phyloP scores from a whole-genome alignment of 1,139 yeast genomes.

The Debaryomyces sp. region DNA sequence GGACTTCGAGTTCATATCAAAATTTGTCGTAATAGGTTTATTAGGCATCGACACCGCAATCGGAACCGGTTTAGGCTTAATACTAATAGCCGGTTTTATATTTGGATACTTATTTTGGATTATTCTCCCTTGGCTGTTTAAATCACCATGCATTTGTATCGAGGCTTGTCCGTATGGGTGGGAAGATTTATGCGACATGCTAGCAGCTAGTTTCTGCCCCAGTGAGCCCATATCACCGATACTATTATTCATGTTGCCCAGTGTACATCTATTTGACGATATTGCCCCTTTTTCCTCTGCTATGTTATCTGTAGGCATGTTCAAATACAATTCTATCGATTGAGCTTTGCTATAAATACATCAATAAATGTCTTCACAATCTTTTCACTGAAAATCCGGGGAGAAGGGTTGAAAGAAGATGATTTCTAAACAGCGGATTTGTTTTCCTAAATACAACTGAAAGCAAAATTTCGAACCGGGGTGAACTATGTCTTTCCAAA shows the following conservation, averaged over 20 bases:
- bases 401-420: neutral
- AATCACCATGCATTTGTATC: neutral
- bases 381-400: conserved; percentile 2
- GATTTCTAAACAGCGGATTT: neutral
- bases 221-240: neutral
- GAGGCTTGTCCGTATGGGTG: neutral
- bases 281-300: neutral
- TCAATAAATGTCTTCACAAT: neutral
- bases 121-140: neutral
- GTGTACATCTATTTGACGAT: neutral
- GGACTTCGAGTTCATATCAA: conserved; percentile 18
- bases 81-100: conserved; percentile 47
- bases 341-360: neutral
- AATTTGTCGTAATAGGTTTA: conserved; percentile 16
- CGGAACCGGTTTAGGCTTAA: conserved; percentile 35
- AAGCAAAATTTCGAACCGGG: neutral
- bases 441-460: neutral
- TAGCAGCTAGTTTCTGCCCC: neutral
- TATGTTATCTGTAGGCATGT: neutral
- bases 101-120: conserved; percentile 33
- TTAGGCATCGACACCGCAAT: conserved; percentile 32
- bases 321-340: neutral
- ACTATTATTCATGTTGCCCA: neutral
- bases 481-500: neutral
- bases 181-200: neutral